Evolutionary conservation across 148 eudicot genomes (phyloP).

Genomic region (Tetragonia tetragonoides): DNA sequence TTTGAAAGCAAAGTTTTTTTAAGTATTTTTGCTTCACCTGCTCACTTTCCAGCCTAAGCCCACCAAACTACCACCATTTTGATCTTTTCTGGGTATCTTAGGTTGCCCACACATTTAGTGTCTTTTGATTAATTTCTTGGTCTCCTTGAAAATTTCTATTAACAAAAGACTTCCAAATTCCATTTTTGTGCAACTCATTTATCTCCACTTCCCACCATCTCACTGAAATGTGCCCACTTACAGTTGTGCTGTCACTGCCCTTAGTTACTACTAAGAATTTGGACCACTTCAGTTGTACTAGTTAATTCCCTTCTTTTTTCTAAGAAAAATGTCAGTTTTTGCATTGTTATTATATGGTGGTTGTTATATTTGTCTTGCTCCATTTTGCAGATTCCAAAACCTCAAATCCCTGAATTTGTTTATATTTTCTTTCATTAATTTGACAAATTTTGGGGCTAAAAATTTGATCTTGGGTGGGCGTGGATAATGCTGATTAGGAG

Average conservation of each 20-base stretch:
- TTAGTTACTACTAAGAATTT: slow-evolving; percentile 8
- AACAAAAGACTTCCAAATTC: background rate
- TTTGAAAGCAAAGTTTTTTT: background rate
- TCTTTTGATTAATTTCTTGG: slow-evolving; percentile 8
- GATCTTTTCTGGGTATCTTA: background rate
- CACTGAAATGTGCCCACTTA: slow-evolving; percentile 17
- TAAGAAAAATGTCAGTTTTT: slow-evolving; percentile 23
- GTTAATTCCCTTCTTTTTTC: slow-evolving; percentile 20
- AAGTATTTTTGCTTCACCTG: slow-evolving; percentile 6
- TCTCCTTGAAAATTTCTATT: background rate
- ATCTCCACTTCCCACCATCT: background rate
- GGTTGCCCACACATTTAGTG: slow-evolving; percentile 17
- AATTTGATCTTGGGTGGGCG: slow-evolving; percentile 37
- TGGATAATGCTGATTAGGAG: slow-evolving; percentile 49
- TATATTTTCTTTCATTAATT: background rate
- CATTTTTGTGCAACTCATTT: slow-evolving; percentile 18
- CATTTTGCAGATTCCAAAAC: slow-evolving; percentile 29
- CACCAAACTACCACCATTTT: background rate
- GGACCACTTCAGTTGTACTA: slow-evolving; percentile 29
- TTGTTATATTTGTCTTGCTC: slow-evolving; percentile 35
- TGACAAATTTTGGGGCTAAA: slow-evolving; percentile 2
- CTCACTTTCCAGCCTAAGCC: slow-evolving; percentile 25
- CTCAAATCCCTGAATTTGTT: background rate
- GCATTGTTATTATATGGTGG: slow-evolving; percentile 21
- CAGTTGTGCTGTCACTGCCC: slow-evolving; percentile 16